phyloP scores from a whole-genome alignment of 2,329 filamentous ascomycete species.

The Epichloe bromicola region DNA sequence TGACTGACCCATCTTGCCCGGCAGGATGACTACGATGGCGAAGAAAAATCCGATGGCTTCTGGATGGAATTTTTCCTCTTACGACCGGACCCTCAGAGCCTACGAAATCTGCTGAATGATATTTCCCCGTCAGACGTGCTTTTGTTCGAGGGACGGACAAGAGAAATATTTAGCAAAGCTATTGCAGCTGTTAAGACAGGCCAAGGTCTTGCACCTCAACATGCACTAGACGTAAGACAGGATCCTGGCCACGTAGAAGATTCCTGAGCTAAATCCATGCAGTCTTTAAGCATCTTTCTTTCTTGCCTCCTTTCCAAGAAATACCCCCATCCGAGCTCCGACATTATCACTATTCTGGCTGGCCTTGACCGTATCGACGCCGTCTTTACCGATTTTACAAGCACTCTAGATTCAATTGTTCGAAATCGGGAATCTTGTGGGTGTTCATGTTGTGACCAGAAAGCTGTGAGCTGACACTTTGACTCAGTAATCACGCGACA shows the following conservation, averaged over 20 bases:
- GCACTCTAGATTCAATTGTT: slow-evolving; percentile 69
- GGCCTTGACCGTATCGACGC: slow-evolving; percentile 80
- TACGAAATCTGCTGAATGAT: slow-evolving; percentile 57
- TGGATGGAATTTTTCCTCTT: slow-evolving; percentile 95
- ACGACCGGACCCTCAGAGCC: slow-evolving; percentile 57
- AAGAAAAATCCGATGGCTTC: slow-evolving; percentile 74
- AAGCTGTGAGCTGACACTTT: neutral
- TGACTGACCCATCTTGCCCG: slow-evolving; percentile 16
- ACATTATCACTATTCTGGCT: slow-evolving; percentile 80
- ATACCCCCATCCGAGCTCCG: slow-evolving; percentile 89
- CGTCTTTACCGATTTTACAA: slow-evolving; percentile 80
- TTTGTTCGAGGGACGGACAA: slow-evolving; percentile 62
- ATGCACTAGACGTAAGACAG: slow-evolving; percentile 69
- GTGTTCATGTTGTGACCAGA: slow-evolving; percentile 18
- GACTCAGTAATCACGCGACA: slow-evolving; percentile 57
- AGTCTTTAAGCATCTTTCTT: slow-evolving; percentile 87
- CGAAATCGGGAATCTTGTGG: slow-evolving; percentile 59
- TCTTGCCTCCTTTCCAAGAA: slow-evolving; percentile 72
- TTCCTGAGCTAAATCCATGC: slow-evolving; percentile 12
- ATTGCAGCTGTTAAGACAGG: slow-evolving; percentile 54
- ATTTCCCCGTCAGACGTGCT: slow-evolving; percentile 64
- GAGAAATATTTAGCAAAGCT: slow-evolving; percentile 64
- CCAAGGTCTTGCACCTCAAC: slow-evolving; percentile 50
- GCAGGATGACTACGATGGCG: slow-evolving; percentile 47
- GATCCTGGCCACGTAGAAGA: neutral